Evolutionary conservation across 108 stramenopile genomes (phyloP).

Genomic region (Nitzschia inconspicua): DNA sequence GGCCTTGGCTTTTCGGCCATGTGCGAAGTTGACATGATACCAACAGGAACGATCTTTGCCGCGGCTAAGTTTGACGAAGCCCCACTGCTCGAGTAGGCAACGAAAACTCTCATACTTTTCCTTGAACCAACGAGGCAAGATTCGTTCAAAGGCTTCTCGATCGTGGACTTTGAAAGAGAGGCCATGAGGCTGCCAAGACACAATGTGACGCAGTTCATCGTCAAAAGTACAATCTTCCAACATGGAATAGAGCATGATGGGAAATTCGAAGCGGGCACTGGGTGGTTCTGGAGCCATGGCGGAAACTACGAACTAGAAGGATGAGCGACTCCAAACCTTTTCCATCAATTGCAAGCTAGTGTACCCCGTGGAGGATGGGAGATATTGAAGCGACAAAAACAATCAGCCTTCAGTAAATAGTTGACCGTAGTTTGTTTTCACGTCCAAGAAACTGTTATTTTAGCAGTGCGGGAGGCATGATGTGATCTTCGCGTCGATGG

Average conservation of each 20-base stretch:
- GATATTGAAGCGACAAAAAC: too few species aligned
- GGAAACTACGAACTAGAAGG: too few species aligned
- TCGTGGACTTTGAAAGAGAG: slow-evolving; percentile 68
- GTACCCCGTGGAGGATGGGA: too few species aligned
- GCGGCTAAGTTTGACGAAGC: slow-evolving; percentile 57
- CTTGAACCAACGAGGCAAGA: slow-evolving; percentile 37
- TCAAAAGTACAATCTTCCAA: slow-evolving; percentile 51
- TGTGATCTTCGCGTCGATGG: too few species aligned
- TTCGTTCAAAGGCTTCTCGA: slow-evolving; percentile 49
- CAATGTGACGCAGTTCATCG: slow-evolving; percentile 47
- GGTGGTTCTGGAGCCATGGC: too few species aligned
- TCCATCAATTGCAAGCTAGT: too few species aligned
- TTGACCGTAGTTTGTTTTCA: too few species aligned
- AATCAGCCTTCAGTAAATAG: too few species aligned
- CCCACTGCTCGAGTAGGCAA: slow-evolving; percentile 66
- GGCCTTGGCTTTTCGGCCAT: neutral
- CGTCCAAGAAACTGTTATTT: too few species aligned
- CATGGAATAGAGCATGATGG: slow-evolving; percentile 45
- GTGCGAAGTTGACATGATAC: slow-evolving; percentile 38
- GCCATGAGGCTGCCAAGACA: slow-evolving; percentile 69
- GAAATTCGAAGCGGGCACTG: slow-evolving; percentile 16
- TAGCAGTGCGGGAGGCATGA: too few species aligned
- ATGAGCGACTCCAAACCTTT: too few species aligned
- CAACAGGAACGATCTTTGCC: slow-evolving; percentile 33
- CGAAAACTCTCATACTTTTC: slow-evolving; percentile 28